Conservation (phyloP, 345 rosid genomes). For the Capsella bursapastoris region DNA sequence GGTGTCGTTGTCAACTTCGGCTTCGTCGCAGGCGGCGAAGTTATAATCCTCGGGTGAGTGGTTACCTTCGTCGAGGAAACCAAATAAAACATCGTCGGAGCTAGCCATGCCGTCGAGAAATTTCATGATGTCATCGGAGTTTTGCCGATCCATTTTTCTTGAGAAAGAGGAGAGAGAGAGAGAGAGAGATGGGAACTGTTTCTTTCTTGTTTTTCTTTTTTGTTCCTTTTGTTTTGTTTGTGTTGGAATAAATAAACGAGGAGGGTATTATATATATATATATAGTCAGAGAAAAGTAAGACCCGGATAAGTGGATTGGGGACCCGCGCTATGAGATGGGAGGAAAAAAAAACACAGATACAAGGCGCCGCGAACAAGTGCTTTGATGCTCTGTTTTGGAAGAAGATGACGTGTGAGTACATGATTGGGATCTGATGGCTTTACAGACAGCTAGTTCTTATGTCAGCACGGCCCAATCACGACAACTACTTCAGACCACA, state of each 20-base stretch:
- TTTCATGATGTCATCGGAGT: constrained; percentile 54
- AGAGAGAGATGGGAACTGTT: constrained; percentile 35
- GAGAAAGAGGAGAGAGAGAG: neutral
- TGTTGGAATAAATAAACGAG: constrained; percentile 4
- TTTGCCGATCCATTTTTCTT: constrained; percentile 42
- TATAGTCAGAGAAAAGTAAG: constrained; percentile 33
- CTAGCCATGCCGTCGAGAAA: constrained; percentile 63
- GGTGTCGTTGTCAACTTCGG: constrained; percentile 43
- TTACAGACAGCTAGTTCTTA: constrained; percentile 51
- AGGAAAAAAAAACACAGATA: constrained; percentile 51
- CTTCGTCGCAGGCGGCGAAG: constrained; percentile 28
- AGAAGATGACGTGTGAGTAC: constrained; percentile 43
- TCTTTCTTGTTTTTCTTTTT: neutral
- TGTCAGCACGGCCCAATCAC: constrained; percentile 53
- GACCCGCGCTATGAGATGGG: constrained; percentile 37
- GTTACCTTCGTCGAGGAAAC: constrained; percentile 54
- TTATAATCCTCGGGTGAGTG: constrained; percentile 44
- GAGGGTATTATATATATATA: constrained; percentile 42
- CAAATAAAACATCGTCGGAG: constrained; percentile 65
- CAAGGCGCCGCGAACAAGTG: constrained; percentile 62
- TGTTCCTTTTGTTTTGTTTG: neutral
- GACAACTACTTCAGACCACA: neutral
- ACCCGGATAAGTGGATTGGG: constrained; percentile 29
- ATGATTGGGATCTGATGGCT: constrained; percentile 32
- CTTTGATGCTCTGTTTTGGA: constrained; percentile 26